These are phyloP conservation scores for Saccharomycopsis capsularis DNA, from an alignment of 805 yeast genomes.

Conservation along the genomic window DNA sequence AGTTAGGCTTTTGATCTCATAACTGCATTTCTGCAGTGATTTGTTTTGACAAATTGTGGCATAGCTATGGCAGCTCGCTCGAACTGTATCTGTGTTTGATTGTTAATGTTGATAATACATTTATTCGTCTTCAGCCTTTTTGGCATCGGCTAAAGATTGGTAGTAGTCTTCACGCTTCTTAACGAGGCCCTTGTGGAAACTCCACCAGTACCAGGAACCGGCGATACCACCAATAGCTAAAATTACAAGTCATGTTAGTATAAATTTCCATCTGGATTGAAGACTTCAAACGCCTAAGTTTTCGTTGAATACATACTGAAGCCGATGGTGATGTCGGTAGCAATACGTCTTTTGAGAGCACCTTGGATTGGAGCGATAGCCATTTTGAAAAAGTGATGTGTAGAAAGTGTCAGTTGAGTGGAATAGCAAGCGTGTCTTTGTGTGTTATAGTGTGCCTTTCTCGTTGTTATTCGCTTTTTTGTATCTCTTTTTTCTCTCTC, in stretches of 20 bases:
- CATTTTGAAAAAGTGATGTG: constrained; percentile 41
- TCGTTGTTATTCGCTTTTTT: too few relatives aligned
- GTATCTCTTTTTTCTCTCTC: too few relatives aligned
- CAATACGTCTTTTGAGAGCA: constrained; percentile 69
- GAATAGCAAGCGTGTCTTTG: too few relatives aligned
- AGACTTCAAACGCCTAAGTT: neutral
- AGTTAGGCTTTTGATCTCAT: too few relatives aligned
- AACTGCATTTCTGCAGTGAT: neutral
- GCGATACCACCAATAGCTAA: constrained; percentile 48
- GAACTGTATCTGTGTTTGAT: neutral
- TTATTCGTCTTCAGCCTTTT: constrained; percentile 33
- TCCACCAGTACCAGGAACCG: constrained; percentile 80
- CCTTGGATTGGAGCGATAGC: constrained; percentile 86
- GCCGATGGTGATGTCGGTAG: constrained; percentile 72
- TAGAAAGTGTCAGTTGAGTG: too few relatives aligned
- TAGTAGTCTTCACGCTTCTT: constrained; percentile 80
- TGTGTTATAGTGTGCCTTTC: too few relatives aligned
- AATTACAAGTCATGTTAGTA: neutral
- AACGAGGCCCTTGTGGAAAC: constrained; percentile 67
- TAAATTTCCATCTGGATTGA: neutral
- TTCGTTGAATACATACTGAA: constrained; percentile 29
- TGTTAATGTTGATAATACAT: neutral
- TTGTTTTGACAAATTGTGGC: too few relatives aligned
- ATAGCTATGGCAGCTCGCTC: too few relatives aligned
- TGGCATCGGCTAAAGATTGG: constrained; percentile 67